phyloP scores from a whole-genome alignment of 441 rosid genomes.

The Croton laevigatus region DNA sequence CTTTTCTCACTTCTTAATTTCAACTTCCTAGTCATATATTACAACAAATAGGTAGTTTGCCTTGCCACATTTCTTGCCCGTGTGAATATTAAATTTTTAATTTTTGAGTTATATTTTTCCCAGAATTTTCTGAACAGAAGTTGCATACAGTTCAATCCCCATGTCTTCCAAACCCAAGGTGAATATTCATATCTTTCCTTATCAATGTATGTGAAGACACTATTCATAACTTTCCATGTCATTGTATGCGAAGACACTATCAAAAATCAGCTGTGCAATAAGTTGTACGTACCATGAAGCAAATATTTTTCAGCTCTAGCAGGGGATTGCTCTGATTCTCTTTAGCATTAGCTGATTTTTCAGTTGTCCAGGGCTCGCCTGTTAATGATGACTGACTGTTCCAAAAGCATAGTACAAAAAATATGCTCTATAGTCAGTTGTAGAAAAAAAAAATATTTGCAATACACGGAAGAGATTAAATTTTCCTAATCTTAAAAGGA shows the following conservation, averaged over 20 bases:
- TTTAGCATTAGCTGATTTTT: conserved; percentile 52
- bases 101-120: neutral
- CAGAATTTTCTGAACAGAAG: neutral
- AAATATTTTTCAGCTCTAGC: conserved; percentile 64
- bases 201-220: neutral
- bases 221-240: neutral
- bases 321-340: conserved; percentile 54
- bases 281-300: conserved; percentile 57
- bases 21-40: no score
- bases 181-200: neutral
- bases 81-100: no score
- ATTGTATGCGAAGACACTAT: no score
- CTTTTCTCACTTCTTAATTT: no score
- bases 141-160: neutral
- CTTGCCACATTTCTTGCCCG: no score
- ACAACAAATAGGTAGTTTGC: no score
- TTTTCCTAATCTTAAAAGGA: neutral
- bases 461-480: conserved; percentile 9
- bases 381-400: conserved; percentile 76
- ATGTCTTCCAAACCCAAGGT: neutral
- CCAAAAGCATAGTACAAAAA: conserved; percentile 31
- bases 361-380: conserved; percentile 58
- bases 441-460: neutral
- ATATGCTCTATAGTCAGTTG: conserved; percentile 20
- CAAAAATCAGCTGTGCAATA: neutral